These are phyloP conservation scores for Gardenia jasminoides DNA, from an alignment of 257 asterid genomes.

Conservation along the genomic window DNA sequence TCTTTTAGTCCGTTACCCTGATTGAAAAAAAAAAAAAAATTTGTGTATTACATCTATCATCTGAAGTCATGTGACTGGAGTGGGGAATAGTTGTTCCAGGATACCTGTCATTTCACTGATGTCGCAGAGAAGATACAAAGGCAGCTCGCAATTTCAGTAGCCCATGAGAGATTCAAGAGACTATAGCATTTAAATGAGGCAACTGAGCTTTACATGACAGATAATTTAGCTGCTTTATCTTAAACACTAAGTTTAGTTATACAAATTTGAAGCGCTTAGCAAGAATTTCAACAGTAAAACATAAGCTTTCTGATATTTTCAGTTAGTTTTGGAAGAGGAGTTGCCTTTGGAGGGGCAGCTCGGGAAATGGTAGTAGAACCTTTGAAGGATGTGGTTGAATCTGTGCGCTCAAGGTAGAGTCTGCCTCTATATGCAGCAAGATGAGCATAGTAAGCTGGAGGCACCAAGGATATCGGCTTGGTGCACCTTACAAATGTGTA, in stretches of 20 bases:
- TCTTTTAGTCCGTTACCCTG: neutral
- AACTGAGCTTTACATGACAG: conserved; percentile 9
- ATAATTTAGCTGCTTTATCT: conserved; percentile 5
- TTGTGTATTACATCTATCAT: neutral
- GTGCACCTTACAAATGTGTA: conserved; percentile 95
- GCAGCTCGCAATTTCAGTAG: neutral
- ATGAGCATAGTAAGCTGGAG: conserved; percentile 93
- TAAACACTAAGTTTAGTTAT: conserved; percentile 1
- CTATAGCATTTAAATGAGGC: neutral
- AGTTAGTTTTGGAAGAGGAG: conserved; percentile 75
- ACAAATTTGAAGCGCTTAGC: neutral
- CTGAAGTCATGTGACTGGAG: neutral
- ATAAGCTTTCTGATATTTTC: conserved; percentile 81
- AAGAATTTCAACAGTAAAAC: conserved; percentile 74
- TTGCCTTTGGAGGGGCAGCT: conserved; percentile 53
- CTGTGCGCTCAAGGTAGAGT: conserved; percentile 68
- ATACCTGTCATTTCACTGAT: neutral
- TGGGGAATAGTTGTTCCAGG: neutral
- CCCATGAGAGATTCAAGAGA: neutral
- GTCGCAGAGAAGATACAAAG: no score
- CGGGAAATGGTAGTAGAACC: conserved; percentile 42
- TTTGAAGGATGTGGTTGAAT: conserved; percentile 22
- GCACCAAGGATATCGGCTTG: conserved; percentile 90
- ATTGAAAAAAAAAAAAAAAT: neutral
- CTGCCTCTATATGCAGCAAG: conserved; percentile 95